Conservation (phyloP, 768 basidiomycete genomes). For the Naganishia antarctica region DNA sequence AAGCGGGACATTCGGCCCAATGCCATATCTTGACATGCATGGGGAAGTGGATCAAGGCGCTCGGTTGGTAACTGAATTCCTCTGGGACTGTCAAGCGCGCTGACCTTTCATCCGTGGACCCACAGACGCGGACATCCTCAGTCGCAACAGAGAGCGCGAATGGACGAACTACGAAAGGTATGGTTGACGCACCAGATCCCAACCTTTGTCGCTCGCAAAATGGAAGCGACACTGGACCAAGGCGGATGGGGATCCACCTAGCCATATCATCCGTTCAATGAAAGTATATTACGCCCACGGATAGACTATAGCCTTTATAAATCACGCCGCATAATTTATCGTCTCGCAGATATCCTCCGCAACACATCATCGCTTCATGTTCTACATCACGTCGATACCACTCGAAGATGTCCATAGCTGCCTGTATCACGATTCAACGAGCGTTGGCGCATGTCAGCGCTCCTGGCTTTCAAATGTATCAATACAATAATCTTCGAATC, state of each 20-base stretch:
- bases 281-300: no score
- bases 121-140: conserved; percentile 79
- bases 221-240: conserved; percentile 78
- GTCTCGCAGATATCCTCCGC: no score
- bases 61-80: conserved; percentile 57
- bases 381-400: no score
- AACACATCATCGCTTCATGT: no score
- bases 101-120: conserved; percentile 2
- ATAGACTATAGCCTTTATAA: no score
- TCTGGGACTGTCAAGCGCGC: neutral
- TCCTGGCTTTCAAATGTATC: no score
- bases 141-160: conserved; percentile 73
- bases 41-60: conserved; percentile 89
- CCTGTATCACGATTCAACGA: no score
- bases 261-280: conserved; percentile 17
- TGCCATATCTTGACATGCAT: conserved; percentile 89
- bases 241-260: conserved; percentile 91
- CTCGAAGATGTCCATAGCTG: no score
- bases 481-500: no score
- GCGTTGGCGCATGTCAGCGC: no score
- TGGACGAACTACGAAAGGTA: conserved; percentile 83
- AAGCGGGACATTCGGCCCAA: conserved; percentile 79
- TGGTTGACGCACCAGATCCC: conserved; percentile 91
- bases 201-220: conserved; percentile 76
- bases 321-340: no score